phyloP scores from a whole-genome alignment of 1,139 yeast species.

The Blastobotrys apis region DNA sequence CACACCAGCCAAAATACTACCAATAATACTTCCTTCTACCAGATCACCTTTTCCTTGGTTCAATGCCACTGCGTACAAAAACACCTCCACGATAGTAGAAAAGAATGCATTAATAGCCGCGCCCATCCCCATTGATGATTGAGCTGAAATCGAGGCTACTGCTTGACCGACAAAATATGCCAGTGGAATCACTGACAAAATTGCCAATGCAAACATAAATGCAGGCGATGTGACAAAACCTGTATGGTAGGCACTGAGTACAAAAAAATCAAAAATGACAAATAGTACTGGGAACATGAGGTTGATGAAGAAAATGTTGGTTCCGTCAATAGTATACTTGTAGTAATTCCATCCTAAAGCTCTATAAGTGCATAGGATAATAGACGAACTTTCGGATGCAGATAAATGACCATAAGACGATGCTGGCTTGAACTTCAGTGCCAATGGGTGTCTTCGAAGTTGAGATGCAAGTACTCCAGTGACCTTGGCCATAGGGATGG shows the following conservation, averaged over 20 bases:
- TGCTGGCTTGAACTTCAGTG: conserved; percentile 65
- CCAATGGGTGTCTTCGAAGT: conserved; percentile 85
- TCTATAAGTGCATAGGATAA: conserved; percentile 78
- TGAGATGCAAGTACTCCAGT: conserved; percentile 66
- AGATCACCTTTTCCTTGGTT: conserved; percentile 78
- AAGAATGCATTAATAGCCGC: conserved; percentile 97
- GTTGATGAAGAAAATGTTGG: conserved; percentile 88
- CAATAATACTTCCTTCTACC: conserved; percentile 97
- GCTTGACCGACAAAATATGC: conserved; percentile 99
- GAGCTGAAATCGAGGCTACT: conserved; percentile 97
- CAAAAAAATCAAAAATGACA: conserved; percentile 59
- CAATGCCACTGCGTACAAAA: conserved; percentile 86
- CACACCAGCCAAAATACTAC: conserved; percentile 91
- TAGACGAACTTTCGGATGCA: conserved; percentile 37
- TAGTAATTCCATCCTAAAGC: conserved; percentile 90
- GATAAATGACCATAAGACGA: conserved; percentile 44
- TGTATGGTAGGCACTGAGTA: conserved; percentile 39
- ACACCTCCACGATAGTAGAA: conserved; percentile 92
- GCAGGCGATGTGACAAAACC: conserved; percentile 56
- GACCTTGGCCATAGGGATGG: conserved; percentile 90
- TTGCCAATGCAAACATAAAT: conserved; percentile 63
- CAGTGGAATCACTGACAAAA: conserved; percentile 82
- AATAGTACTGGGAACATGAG: conserved; percentile 73
- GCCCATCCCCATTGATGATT: conserved; percentile 99
- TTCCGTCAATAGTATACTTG: conserved; percentile 94